Evolutionary conservation across 2,329 filamentous ascomycete species (phyloP), one percentile per base, ranked within the genome.

Genomic region (Trichoderma asperellum): DNA sequence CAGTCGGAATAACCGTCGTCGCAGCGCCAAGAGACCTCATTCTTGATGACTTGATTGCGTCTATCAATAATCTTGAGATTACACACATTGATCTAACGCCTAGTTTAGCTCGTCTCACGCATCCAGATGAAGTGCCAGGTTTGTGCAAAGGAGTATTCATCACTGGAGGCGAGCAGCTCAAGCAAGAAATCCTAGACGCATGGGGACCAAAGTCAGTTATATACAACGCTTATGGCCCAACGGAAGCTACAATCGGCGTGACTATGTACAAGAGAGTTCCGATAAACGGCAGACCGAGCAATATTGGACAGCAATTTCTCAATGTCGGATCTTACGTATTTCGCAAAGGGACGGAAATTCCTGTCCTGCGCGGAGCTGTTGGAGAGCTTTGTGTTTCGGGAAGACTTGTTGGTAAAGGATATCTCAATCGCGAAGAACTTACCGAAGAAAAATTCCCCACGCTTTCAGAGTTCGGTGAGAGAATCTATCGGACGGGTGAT

Each of bases 11-110:
- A 32, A 90, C 91, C 4, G 86, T 97, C 0, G 91, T 95, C 2
- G 90, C 92, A 2, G 94, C 92, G 7, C 92, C 93, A 0, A 87
- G 92, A 72, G 94, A 97, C 76, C 77, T 97, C 1, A 90, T 97
- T 1, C 89, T 97, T 40, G 92, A 96, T 74, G 93, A 97, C 74
- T 83, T 97, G 18, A 85, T 91, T 1, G 87, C 86, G 1, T 89
- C 90, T 0, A 95, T 97, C 69, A 87, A 87, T 21, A 84, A 83
- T 27, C 84, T 97, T 4, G 81, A 83, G 10, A 95, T 97, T 71
- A 97, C 94, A 0, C 94, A 97, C 75, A 93, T 97, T 67, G 94
- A 97, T 78, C 83, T 97, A 2, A 97, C 94, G 0, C 95, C 94
- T 0, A 97, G 93, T 77, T 83, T 97, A 18, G 94, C 94, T 2